Conservation (phyloP, 2,329 filamentous ascomycete species). For the Alternaria conjuncta region DNA sequence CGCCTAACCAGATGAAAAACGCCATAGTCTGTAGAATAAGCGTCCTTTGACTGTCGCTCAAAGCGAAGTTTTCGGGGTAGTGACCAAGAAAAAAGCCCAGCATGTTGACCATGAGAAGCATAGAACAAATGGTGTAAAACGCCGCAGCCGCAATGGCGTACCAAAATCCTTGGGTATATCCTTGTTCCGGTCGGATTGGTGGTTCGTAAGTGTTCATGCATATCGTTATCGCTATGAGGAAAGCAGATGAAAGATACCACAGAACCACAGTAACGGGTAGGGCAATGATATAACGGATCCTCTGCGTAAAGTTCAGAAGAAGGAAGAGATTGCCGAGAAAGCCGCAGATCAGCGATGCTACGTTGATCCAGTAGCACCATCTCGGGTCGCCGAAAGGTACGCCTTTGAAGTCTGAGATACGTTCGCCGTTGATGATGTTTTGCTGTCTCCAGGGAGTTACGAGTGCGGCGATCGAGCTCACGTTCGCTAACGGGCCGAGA, state of each 20-base stretch:
- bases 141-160: slow-evolving; percentile 81
- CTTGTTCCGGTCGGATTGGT: slow-evolving; percentile 55
- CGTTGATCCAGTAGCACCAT: slow-evolving; percentile 80
- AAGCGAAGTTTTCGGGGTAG: slow-evolving; percentile 77
- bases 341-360: slow-evolving; percentile 76
- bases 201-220: slow-evolving; percentile 69
- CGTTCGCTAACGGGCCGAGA: slow-evolving; percentile 83
- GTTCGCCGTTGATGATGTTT: slow-evolving; percentile 55
- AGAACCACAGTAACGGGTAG: slow-evolving; percentile 82
- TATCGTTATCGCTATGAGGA: slow-evolving; percentile 70
- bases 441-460: slow-evolving; percentile 77
- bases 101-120: slow-evolving; percentile 80
- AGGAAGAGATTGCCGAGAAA: slow-evolving; percentile 81
- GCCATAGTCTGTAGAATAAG: slow-evolving; percentile 90
- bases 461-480: slow-evolving; percentile 86
- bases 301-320: slow-evolving; percentile 83
- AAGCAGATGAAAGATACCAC: slow-evolving; percentile 71
- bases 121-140: slow-evolving; percentile 79
- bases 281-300: slow-evolving; percentile 80
- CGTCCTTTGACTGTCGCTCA: slow-evolving; percentile 82
- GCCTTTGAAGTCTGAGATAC: slow-evolving; percentile 60
- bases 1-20: slow-evolving; percentile 79
- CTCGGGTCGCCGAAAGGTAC: slow-evolving; percentile 69
- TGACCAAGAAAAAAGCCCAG: slow-evolving; percentile 75
- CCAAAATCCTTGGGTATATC: slow-evolving; percentile 83